A percentile compares a stretch with the other conserved stretches of the same genome.
Evolutionary conservation across 495 filamentous ascomycete genomes (phyloP).

Genomic region (Hypoxylon intermedium): DNA sequence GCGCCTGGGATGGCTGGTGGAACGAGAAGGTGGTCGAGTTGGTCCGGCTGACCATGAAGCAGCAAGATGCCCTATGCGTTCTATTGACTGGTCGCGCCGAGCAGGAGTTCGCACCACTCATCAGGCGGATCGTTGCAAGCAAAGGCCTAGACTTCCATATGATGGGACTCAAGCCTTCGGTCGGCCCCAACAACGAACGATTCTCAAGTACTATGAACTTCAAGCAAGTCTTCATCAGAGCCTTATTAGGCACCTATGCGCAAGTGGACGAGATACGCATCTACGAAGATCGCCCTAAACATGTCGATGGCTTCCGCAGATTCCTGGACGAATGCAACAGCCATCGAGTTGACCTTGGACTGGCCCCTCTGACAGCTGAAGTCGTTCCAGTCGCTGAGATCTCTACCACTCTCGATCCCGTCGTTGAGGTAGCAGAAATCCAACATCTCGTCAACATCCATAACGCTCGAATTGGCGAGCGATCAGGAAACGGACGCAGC

Average conservation of each 20-base stretch:
- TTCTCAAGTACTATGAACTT: conserved; percentile 83
- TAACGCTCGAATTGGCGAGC: conserved; percentile 61
- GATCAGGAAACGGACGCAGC: conserved; percentile 38
- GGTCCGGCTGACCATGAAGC: conserved; percentile 80
- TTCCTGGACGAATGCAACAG: conserved; percentile 79
- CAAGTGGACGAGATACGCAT: conserved; percentile 79
- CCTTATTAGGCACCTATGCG: conserved; percentile 82
- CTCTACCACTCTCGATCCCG: conserved; percentile 77
- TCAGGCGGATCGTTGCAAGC: conserved; percentile 82
- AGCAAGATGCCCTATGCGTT: conserved; percentile 85
- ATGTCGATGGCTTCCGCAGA: conserved; percentile 79
- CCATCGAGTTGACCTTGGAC: conserved; percentile 47
- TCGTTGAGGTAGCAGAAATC: conserved; percentile 81
- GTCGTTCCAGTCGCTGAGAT: conserved; percentile 87
- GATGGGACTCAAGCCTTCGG: conserved; percentile 84
- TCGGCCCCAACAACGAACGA: conserved; percentile 76
- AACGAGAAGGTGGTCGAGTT: conserved; percentile 90
- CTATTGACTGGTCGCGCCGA: conserved; percentile 90
- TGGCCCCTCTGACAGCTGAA: conserved; percentile 73
- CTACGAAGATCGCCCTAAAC: conserved; percentile 66
- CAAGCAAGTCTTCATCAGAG: conserved; percentile 82
- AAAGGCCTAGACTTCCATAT: conserved; percentile 87
- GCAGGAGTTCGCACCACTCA: conserved; percentile 73
- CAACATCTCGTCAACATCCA: conserved; percentile 90
- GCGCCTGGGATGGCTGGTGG: conserved; percentile 95